Evolutionary conservation across 164 flowering plant species (phyloP), one percentile per base, ranked within the genome.

Genomic region (Warburgia ugandensis): DNA sequence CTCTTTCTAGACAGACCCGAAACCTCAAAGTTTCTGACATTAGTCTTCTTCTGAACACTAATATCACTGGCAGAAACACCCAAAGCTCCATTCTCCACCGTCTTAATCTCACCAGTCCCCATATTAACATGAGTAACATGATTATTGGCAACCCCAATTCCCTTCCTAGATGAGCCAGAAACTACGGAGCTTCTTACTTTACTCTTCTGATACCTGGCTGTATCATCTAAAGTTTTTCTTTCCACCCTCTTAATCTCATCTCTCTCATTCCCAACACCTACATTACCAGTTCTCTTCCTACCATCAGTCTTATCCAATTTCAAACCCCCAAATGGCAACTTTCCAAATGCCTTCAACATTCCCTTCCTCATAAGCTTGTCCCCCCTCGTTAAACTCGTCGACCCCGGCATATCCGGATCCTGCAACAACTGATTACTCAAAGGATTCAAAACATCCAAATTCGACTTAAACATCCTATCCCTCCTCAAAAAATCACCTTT

Each of bases 381-480:
- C 3, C 99, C 96, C 59, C 81, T 73, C 0, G 94, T 84, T 7
- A 86, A 55, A 3, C 75, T 71, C 1, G 86, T 77, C 6, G 69
- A 59, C 0, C 96, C 97, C 31, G 73, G 44, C 23, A 70, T 78
- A 67, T 94, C 96, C 0, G 99, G 99, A 45, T 92, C 99, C 52
- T 92, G 99, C 73, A 92, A 50, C 56, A 88, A 52, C 0, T 92
- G 92, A 60, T 94, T 80, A 49, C 72, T 75, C 74, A 82, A 30
- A 0, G 99, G 99, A 75, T 94, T 89, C 68, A 94, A 58, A 19
- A 62, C 50, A 69, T 94, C 99, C 52, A 89, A 53, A 65, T 73
- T 74, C 6, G 97, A 89, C 80, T 72, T 82, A 21, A 86, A 86
- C 94, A 84, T 84, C 68, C 69, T 58, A 69, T 89, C 97, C 44